A percentile compares a stretch with the other conserved stretches of the same genome.
Conservation (phyloP, 352 stramenopile genomes). For the Globisporangium ultimum region DNA sequence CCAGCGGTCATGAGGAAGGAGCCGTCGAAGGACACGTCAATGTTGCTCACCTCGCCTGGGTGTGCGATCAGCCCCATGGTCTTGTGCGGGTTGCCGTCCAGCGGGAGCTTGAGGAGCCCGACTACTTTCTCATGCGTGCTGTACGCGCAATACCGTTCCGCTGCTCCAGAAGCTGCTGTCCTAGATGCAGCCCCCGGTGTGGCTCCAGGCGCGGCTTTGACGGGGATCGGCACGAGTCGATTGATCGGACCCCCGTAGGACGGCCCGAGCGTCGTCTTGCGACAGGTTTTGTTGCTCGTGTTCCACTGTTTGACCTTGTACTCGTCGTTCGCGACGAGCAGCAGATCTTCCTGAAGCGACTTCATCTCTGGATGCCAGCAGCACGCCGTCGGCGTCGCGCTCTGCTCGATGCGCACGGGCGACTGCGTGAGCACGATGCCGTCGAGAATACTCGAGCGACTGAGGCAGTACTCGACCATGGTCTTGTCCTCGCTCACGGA, state of each 20-base stretch:
- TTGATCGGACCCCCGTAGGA: conserved; percentile 90
- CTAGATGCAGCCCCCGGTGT: too few relatives aligned
- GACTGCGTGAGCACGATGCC: conserved; percentile 79
- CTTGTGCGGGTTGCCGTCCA: conserved; percentile 92
- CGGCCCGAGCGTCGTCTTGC: conserved; percentile 87
- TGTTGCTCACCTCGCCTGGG: conserved; percentile 80
- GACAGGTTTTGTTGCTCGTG: conserved; percentile 87
- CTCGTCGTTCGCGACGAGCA: conserved; percentile 89
- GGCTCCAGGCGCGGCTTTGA: conserved; percentile 11
- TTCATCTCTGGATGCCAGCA: conserved; percentile 88
- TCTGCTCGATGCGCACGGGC: conserved; percentile 81
- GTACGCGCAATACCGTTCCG: conserved; percentile 76
- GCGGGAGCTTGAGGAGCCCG: conserved; percentile 81
- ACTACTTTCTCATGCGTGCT: conserved; percentile 84
- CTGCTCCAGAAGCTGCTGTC: background rate
- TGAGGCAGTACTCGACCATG: conserved; percentile 89
- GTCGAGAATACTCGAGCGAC: conserved; percentile 75
- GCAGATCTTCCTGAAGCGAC: conserved; percentile 81
- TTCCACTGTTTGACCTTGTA: conserved; percentile 95
- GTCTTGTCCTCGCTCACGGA: conserved; percentile 85
- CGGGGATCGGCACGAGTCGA: conserved; percentile 59
- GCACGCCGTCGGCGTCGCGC: conserved; percentile 79
- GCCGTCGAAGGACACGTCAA: conserved; percentile 85
- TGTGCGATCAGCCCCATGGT: conserved; percentile 93
- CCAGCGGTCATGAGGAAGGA: conserved; percentile 86